phyloP scores from a whole-genome alignment of 106 monocot species.

The Dactylorhiza incarnata region DNA sequence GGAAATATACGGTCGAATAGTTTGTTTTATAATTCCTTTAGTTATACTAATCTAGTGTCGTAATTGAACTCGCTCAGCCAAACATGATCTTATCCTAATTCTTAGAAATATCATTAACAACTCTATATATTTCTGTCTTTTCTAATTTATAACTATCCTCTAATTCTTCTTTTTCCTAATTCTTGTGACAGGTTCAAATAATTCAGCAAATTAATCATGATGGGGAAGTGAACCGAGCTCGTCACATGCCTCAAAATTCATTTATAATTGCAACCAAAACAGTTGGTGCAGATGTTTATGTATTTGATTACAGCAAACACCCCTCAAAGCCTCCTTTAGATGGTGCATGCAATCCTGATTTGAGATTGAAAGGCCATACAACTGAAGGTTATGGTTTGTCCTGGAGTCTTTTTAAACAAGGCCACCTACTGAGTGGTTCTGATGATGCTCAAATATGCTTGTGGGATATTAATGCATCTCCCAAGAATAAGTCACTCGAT shows the following conservation, averaged over 20 bases:
- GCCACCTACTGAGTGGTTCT: conserved; percentile 88
- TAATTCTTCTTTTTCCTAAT: not conserved
- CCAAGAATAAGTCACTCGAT: conserved; percentile 83
- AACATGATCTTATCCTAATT: too few species aligned
- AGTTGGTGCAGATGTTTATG: conserved; percentile 90
- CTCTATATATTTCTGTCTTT: not conserved
- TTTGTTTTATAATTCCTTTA: too few species aligned
- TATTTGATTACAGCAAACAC: conserved; percentile 99
- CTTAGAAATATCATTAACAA: not conserved
- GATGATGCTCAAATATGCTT: conserved; percentile 99
- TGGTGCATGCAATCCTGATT: conserved; percentile 89
- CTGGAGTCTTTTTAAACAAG: conserved; percentile 93
- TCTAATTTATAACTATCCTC: not conserved
- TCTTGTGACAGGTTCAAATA: conserved; percentile 70
- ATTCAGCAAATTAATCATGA: conserved; percentile 99
- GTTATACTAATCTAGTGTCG: too few species aligned
- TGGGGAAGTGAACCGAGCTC: conserved; percentile 95
- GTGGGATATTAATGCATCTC: conserved; percentile 89
- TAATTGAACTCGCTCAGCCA: too few species aligned
- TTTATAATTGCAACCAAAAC: conserved; percentile 97
- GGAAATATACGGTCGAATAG: too few species aligned
- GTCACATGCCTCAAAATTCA: conserved; percentile 97
- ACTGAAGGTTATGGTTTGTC: conserved; percentile 99
- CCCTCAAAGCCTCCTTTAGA: conserved; percentile 88
- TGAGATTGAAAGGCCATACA: conserved; percentile 82